Evolutionary conservation across 495 filamentous ascomycete species (phyloP), one percentile per base, ranked within the genome.

Genomic region (Rhypophila decipiens): DNA sequence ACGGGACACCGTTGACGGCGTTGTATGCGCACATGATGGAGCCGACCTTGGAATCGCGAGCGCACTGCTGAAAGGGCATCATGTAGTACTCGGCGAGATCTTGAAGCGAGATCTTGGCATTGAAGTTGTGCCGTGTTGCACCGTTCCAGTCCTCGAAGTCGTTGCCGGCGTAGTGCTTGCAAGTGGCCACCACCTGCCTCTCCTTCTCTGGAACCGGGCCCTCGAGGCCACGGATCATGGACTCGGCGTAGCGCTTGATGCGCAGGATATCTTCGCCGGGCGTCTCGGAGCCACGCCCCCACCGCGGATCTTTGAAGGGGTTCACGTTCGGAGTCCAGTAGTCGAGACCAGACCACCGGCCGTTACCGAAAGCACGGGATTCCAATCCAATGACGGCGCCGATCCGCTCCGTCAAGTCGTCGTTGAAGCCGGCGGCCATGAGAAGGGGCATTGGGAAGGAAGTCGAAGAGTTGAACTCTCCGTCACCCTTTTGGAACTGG

Each of bases 321-420:
- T 87, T 87, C 62, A 86, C 83, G 53, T 86, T 83, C 1, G 83
- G 83, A 0, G 83, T 76, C 66, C 80, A 88, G 44, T 68, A 78
- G 56, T 86, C 77, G 5, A 86, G 58, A 0, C 79, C 77, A 31
- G 71, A 72, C 15, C 71, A 62, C n/a, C 75, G 76, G 13, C 49
- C 73, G 49, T 88, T 88, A 58, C 69, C 81, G 55, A 82, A 86
- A 2, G 83, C 82, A n/a, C 84, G 69, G 7, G 75, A 79, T 58
- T 88, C 81, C 5, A 73, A 86, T 10, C 72, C 71, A 27, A 86
- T 76, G 34, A 63, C 55, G 7, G 46, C 47, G 13, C 53, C 75
- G 23, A 78, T 64, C n/a, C 58, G 20, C 18, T 64, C 35, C 7
- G 77, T 60, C 17, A 78, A 58, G 9, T 60, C 57, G 35, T 76